Evolutionary conservation across 805 yeast genomes (phyloP), one percentile per base, ranked within the genome.

Genomic region (Yamadazyma endophytica): DNA sequence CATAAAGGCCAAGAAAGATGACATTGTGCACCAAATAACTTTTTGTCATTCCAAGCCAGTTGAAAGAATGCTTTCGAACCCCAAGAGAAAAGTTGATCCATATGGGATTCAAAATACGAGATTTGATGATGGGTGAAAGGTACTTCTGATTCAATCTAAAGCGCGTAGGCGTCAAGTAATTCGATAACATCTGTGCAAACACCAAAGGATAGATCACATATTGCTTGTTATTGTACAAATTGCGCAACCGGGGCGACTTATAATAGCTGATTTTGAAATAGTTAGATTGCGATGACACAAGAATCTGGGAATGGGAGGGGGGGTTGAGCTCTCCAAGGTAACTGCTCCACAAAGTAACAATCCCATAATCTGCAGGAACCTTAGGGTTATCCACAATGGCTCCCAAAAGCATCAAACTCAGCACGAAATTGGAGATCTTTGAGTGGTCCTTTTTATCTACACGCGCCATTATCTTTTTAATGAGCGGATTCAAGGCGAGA

Each of bases 31-130:
- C 24, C 7, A 45, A 23, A 34, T 64, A 64, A 20, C 49, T 48
- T 18, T 35, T 32, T 3, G 47, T 17, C 17, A 63, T 37, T 3
- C 63, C 58, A 6, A 39, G 12, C 61, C 62, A 61, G 20, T 56
- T 44, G 17, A 65, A 19, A 12, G 46, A 24, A 19, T 48, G 52
- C 13, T 44, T 29, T 7, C 38, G 41, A 12, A 43, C 47, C 6
- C 62, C 61, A 31, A 61, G 41, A 17, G 55, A 43, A 36, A 50
- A 64, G 36, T 62, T 59, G 31, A 50, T 53, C 71, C 71, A 65
- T 29, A 65, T 60, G 1, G 71, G 70, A 32, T 61, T 58, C 35
- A 64, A 47, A 4, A 61, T 44, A 18, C 49, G 37, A 5, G 43
- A 31, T 35, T 58, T 64, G 28, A 64, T 52, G 22, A 47, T 46